Base-by-base conservation (phyloP, 2,329 filamentous ascomycete genomes). In the Colletotrichum sidae region DNA sequence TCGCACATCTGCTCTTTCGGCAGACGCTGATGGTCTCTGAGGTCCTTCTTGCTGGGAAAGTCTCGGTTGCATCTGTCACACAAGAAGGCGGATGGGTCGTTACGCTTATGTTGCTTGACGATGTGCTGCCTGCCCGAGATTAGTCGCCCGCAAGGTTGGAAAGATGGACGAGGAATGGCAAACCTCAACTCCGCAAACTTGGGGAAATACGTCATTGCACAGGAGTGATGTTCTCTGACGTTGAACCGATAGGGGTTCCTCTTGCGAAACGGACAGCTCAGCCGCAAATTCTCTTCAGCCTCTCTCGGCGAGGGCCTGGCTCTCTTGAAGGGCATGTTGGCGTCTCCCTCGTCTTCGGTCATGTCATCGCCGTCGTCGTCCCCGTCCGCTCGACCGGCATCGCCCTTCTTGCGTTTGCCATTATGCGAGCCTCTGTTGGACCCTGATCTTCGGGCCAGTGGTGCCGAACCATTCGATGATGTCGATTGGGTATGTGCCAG, bases 241-340 rank as follows among this genome's bases (percentile, higher is more conserved):
- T 83, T 83, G 69, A 83, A 83, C 1, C 80, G 76, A 39, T 74
- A 73, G 1, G 81, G 79, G 46, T 83, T 82, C 11, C 80, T 74
- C 69, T 81, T 81, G 38, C 81, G 73, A 45, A 78, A 83, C 1
- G 81, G 81, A 60, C 81, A 83, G 55, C 79, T 80, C 5, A 80
- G 68, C 2, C 78, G 75, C 4, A 80, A 70, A 47, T 77, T 78
- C 55, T 78, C 78, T 1, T 80, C 78, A 9, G 35, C 47, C 0
- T 79, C 78, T 41, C 69, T 72, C 0, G 75, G 73, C 33, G 74
- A 76, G 3, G 74, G 74, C 10, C 74, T 71, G 0, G 70, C 45
- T 13, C 76, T 72, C 60, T 80, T 80, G 8, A 68, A 63, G 0
- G 73, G 72, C 0, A 74, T 12, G 0, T 71, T 73, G 2, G 76